Evolutionary conservation across 768 basidiomycete genomes (phyloP).

Genomic region (Cyclocybe aegerita): DNA sequence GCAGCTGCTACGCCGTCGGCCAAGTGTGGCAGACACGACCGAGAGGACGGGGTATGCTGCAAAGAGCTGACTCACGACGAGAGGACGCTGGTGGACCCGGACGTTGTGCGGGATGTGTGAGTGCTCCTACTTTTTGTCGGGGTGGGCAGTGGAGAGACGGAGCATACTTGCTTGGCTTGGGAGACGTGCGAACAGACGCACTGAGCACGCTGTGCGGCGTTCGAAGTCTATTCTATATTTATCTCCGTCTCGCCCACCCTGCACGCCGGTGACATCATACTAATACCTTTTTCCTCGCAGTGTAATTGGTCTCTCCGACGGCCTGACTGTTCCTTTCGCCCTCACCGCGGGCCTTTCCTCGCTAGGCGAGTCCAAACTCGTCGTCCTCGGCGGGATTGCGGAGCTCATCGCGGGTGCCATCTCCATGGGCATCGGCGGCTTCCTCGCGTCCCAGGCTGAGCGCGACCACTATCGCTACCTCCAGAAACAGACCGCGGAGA

Average conservation of each 20-base stretch:
- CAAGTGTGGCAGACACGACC: conserved; percentile 56
- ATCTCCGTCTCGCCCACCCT: too few relatives aligned
- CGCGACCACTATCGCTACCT: conserved; percentile 92
- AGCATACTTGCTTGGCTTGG: too few relatives aligned
- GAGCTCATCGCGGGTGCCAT: conserved; percentile 97
- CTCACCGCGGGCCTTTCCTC: conserved; percentile 87
- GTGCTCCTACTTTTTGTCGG: conserved; percentile 23
- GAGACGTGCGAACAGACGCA: too few relatives aligned
- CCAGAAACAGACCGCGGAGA: conserved; percentile 67
- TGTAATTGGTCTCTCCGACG: conserved; percentile 88
- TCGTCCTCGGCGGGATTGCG: conserved; percentile 91
- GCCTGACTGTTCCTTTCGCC: conserved; percentile 90
- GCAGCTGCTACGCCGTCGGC: conserved; percentile 29
- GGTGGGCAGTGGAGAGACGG: neutral
- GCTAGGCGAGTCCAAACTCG: conserved; percentile 86
- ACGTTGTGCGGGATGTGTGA: conserved; percentile 84
- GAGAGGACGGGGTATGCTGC: conserved; percentile 76
- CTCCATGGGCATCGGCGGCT: conserved; percentile 98
- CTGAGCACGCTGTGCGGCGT: too few relatives aligned
- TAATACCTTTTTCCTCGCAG: conserved; percentile 32
- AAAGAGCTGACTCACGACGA: conserved; percentile 86
- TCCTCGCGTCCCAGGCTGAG: conserved; percentile 96
- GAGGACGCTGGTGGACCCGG: conserved; percentile 81
- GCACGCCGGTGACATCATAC: neutral
- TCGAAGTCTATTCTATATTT: too few relatives aligned